A percentile compares a stretch with the other conserved stretches of the same genome.
These are phyloP conservation scores for Stropharia rugosoannulata DNA, from an alignment of 768 basidiomycete species.

Conservation along the genomic window DNA sequence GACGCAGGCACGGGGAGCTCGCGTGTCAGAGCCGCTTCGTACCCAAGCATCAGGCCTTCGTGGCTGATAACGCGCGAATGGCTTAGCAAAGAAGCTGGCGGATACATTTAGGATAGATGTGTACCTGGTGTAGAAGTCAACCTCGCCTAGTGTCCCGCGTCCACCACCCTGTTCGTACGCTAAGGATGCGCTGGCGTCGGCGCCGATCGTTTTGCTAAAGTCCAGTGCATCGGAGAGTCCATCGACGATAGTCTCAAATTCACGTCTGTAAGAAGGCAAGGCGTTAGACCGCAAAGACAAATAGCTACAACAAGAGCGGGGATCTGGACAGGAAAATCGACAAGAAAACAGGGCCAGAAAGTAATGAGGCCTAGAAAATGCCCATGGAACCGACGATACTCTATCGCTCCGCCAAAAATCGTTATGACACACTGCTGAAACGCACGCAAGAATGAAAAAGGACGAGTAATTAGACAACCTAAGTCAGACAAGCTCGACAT, in stretches of 20 bases:
- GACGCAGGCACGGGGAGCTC: conserved; percentile 44
- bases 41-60: conserved; percentile 90
- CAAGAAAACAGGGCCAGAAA: background rate
- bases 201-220: conserved; percentile 88
- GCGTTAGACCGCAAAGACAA: background rate
- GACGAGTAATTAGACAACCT: background rate
- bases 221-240: conserved; percentile 90
- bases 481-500: background rate
- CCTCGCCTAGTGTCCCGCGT: conserved; percentile 74
- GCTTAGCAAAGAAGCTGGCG: background rate
- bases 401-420: too few species aligned
- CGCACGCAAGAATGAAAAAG: background rate
- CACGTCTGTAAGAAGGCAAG: conserved; percentile 41
- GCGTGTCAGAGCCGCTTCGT: conserved; percentile 90
- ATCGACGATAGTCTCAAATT: conserved; percentile 85
- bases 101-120: background rate
- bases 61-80: conserved; percentile 48
- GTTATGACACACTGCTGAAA: background rate
- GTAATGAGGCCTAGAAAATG: too few species aligned
- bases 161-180: conserved; percentile 74
- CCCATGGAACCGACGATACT: too few species aligned
- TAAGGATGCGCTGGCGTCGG: conserved; percentile 43
- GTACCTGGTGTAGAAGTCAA: conserved; percentile 92
- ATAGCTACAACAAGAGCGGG: background rate
- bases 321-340: background rate